phyloP scores from a whole-genome alignment of 2,329 filamentous ascomycete species.

The Didymella arachidicola region DNA sequence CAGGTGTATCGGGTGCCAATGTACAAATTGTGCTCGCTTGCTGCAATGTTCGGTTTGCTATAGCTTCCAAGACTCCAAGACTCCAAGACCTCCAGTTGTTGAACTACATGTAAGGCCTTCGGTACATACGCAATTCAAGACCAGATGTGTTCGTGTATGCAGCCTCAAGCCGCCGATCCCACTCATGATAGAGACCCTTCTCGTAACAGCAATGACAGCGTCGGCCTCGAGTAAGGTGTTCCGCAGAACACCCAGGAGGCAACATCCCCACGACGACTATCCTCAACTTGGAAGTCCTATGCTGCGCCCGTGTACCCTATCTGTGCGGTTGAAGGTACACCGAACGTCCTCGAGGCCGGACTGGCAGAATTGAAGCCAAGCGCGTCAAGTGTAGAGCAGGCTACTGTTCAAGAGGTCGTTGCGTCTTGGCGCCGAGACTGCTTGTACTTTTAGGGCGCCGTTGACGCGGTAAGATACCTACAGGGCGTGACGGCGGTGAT shows the following conservation, averaged over 20 bases:
- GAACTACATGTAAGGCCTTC: constrained; percentile 12
- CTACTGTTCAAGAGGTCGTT: constrained; percentile 14
- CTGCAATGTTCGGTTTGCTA: constrained; percentile 18
- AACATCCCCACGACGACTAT: constrained; percentile 13
- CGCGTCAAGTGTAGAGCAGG: constrained; percentile 16
- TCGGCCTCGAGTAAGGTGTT: constrained; percentile 6
- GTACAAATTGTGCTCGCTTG: background rate
- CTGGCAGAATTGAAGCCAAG: constrained; percentile 17
- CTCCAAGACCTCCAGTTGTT: constrained; percentile 14
- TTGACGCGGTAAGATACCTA: constrained; percentile 22
- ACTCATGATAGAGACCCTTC: constrained; percentile 17
- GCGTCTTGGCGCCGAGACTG: constrained; percentile 36
- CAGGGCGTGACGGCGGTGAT: constrained; percentile 10
- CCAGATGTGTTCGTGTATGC: constrained; percentile 9
- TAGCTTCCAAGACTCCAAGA: constrained; percentile 25
- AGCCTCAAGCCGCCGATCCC: constrained; percentile 4
- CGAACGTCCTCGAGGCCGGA: constrained; percentile 14
- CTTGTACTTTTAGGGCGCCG: constrained; percentile 18
- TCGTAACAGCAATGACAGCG: constrained; percentile 26
- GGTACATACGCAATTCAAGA: constrained; percentile 2
- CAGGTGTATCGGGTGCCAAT: background rate
- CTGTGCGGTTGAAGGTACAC: constrained; percentile 17
- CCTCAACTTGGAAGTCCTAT: constrained; percentile 6
- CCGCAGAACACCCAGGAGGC: background rate
- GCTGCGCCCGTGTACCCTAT: constrained; percentile 17